These are phyloP conservation scores for Zymoseptoria ardabiliae DNA, from an alignment of 2,329 filamentous ascomycete species.

Conservation along the genomic window DNA sequence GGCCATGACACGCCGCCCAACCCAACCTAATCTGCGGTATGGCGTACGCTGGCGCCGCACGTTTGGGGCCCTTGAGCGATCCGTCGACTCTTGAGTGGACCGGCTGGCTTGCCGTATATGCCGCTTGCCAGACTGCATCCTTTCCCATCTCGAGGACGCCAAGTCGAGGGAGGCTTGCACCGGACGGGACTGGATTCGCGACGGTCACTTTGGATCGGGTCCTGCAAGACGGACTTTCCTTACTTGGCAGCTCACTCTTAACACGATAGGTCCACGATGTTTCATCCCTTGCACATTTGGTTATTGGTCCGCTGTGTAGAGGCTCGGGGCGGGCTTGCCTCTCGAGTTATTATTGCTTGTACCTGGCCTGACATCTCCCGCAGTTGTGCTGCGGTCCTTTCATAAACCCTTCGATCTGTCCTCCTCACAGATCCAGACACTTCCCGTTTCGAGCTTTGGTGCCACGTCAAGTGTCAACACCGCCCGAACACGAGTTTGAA, in stretches of 20 bases:
- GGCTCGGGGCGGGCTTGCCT: constrained; percentile 16
- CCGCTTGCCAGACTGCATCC: background rate
- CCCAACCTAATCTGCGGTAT: background rate
- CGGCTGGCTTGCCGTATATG: background rate
- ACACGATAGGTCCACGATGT: constrained; percentile 24
- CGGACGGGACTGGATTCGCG: background rate
- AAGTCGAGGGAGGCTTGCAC: background rate
- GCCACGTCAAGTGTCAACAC: constrained; percentile 21
- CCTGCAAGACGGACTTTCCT: constrained; percentile 15
- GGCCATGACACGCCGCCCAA: background rate
- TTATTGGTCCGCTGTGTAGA: constrained; percentile 20
- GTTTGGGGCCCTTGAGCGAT: background rate
- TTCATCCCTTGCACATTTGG: constrained; percentile 29
- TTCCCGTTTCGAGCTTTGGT: constrained; percentile 19
- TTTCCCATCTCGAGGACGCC: background rate
- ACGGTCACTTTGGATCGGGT: background rate
- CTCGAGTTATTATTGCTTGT: constrained; percentile 17
- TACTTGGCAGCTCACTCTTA: constrained; percentile 18
- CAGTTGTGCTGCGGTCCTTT: constrained; percentile 14
- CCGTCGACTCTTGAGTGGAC: background rate
- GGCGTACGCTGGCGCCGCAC: background rate
- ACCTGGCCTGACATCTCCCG: constrained; percentile 18
- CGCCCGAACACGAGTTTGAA: constrained; percentile 21
- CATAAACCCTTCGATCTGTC: constrained; percentile 3
- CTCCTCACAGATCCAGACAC: constrained; percentile 12